Base-by-base conservation (phyloP, 768 basidiomycete genomes). In the Naematelia aurantialba region DNA sequence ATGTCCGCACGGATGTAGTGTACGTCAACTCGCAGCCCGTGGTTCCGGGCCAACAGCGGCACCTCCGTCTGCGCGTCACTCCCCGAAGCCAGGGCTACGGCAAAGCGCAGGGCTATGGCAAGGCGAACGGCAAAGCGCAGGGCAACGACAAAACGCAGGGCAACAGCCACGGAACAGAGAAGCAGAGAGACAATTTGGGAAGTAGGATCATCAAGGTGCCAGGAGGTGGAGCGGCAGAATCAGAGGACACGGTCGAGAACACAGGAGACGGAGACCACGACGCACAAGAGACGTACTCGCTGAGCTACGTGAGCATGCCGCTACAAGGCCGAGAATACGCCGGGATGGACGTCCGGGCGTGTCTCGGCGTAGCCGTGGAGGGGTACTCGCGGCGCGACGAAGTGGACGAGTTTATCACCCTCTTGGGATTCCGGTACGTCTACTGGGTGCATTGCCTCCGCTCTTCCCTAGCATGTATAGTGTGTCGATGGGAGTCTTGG, bases 391-490 rank as follows among this genome's bases (percentile, higher is more conserved):
- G 42, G 24, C 17, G 45, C 17, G 34, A 34, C 24, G 66, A 68
- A 5, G 59, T 68, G 8, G 53, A 67, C 52, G 62, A 46, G 5
- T 73, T 70, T 48, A 56, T 70, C 2, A 31, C 52, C 21, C 26
- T 46, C 12, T 25, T 73, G 22, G 71, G 67, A 29, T 68, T 73
- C 45, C 53, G 46, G 71, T 70, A 58, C 60, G 69, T 72, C 25
- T 13, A 52, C n/a, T n/a, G n/a, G n/a, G n/a, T n/a, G 13, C 29
- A 21, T 52, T 10, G 13, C 12, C 31, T 47, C 17, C 24, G 29
- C 25, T 22, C 34, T 25, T 3, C 39, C 13, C 3, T 51, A 51
- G 21, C 8, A 22, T 48, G 47, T 51, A 10, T 17, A 24, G 49
- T 5, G 24, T 51, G 21, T 4, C 29, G 8, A 22, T 5, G 5